These are phyloP conservation scores for Alnus glutinosa DNA, from an alignment of 306 rosid genomes.

Conservation along the genomic window DNA sequence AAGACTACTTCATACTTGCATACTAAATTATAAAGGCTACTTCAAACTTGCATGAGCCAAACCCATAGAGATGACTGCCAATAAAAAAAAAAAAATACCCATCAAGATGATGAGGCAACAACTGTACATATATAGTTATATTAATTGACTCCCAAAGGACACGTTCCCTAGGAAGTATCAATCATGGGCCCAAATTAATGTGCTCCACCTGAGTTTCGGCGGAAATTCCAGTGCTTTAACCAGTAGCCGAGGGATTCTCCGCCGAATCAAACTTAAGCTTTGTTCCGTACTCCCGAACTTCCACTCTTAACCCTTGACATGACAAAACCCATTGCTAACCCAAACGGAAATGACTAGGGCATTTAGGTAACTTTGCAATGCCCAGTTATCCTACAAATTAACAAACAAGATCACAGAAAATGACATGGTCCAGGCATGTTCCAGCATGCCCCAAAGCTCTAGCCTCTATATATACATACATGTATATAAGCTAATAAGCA, in stretches of 20 bases:
- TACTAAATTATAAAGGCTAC: too few species aligned
- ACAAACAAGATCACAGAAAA: not conserved
- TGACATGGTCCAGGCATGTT: not conserved
- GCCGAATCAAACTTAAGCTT: not conserved
- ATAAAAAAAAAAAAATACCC: not conserved
- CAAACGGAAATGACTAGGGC: too few species aligned
- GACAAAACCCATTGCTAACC: too few species aligned
- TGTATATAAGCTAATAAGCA: too few species aligned
- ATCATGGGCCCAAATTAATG: not conserved
- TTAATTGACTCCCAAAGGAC: not conserved
- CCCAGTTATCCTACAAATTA: too few species aligned
- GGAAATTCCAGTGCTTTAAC: slow-evolving; percentile 23
- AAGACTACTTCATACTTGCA: too few species aligned
- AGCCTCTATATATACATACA: not conserved
- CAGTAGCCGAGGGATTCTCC: slow-evolving; percentile 26
- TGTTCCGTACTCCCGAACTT: too few species aligned
- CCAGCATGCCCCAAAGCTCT: not conserved
- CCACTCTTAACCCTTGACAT: too few species aligned
- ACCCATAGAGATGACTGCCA: not conserved
- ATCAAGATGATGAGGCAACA: not conserved
- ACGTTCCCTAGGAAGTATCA: slow-evolving; percentile 17
- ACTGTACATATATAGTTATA: not conserved
- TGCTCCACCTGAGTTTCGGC: not conserved
- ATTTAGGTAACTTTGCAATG: too few species aligned
- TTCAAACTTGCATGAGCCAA: not conserved